Conservation (phyloP, 2,329 filamentous ascomycete genomes). For the Curvularia spicifera region DNA sequence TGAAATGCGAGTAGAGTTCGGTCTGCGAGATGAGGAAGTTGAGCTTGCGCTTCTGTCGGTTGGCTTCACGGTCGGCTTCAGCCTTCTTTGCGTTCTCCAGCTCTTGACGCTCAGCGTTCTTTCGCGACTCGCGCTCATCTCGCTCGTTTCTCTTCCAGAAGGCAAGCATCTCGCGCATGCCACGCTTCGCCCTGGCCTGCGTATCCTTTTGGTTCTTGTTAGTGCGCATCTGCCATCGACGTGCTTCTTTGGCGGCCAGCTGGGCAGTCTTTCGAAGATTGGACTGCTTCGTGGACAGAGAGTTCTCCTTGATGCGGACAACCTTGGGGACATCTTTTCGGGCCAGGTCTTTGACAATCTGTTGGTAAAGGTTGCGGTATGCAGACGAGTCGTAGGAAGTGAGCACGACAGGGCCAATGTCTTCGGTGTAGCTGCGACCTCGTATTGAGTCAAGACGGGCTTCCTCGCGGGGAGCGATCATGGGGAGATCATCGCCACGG, state of each 20-base stretch:
- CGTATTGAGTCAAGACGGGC: slow-evolving; percentile 54
- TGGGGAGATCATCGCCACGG: slow-evolving; percentile 74
- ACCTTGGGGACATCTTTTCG: slow-evolving; percentile 94
- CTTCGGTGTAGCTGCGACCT: slow-evolving; percentile 58
- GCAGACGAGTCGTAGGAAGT: slow-evolving; percentile 81
- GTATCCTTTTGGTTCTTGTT: slow-evolving; percentile 99
- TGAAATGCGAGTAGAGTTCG: slow-evolving; percentile 98
- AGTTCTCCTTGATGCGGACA: slow-evolving; percentile 84
- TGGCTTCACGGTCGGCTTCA: slow-evolving; percentile 96
- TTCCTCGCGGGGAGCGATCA: slow-evolving; percentile 66
- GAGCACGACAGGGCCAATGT: slow-evolving; percentile 48
- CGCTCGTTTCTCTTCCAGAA: slow-evolving; percentile 99
- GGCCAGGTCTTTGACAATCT: slow-evolving; percentile 94
- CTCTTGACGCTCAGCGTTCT: slow-evolving; percentile 93
- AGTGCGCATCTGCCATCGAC: slow-evolving; percentile 94
- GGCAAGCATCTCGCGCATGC: slow-evolving; percentile 99
- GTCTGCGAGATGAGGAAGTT: slow-evolving; percentile 99
- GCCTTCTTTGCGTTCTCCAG: slow-evolving; percentile 95
- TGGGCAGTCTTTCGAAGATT: slow-evolving; percentile 98
- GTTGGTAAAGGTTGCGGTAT: slow-evolving; percentile 96
- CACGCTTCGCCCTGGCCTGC: slow-evolving; percentile 93
- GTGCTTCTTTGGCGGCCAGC: slow-evolving; percentile 93
- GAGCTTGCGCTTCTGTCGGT: slow-evolving; percentile 96
- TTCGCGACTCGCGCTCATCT: slow-evolving; percentile 92
- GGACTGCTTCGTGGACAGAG: slow-evolving; percentile 84